phyloP scores from a whole-genome alignment of 257 asterid genomes.

The Solanum sitiens region DNA sequence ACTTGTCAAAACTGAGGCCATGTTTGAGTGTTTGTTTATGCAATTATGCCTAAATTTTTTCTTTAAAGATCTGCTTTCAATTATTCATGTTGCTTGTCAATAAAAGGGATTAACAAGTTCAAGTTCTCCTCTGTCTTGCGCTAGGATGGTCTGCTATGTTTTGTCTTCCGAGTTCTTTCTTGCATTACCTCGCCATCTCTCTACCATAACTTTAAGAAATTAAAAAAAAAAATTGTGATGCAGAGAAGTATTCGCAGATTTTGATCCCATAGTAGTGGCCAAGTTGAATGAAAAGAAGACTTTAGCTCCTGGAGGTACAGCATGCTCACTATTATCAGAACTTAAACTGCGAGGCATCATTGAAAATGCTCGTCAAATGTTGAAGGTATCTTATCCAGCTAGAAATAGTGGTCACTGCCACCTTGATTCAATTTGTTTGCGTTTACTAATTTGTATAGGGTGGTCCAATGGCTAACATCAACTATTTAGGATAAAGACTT shows the following conservation, averaged over 20 bases:
- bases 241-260: slow-evolving; percentile 86
- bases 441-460: background rate
- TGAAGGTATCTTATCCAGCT: slow-evolving; percentile 32
- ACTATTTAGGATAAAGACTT: background rate
- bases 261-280: slow-evolving; percentile 76
- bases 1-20: background rate
- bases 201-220: background rate
- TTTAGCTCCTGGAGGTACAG: slow-evolving; percentile 52
- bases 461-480: background rate
- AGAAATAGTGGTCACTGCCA: background rate
- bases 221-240: background rate
- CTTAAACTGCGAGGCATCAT: slow-evolving; percentile 69
- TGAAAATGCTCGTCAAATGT: slow-evolving; percentile 88
- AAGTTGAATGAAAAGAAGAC: slow-evolving; percentile 87
- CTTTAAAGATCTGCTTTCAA: background rate
- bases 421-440: background rate
- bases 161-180: background rate
- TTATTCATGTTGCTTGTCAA: background rate
- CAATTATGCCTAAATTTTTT: background rate
- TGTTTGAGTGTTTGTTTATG: background rate
- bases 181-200: background rate
- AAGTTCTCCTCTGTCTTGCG: background rate
- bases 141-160: background rate
- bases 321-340: slow-evolving; percentile 78
- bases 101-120: background rate